Base-by-base conservation (phyloP, 2,329 filamentous ascomycete species). In the Arthrobotrys pseudoclavata region DNA sequence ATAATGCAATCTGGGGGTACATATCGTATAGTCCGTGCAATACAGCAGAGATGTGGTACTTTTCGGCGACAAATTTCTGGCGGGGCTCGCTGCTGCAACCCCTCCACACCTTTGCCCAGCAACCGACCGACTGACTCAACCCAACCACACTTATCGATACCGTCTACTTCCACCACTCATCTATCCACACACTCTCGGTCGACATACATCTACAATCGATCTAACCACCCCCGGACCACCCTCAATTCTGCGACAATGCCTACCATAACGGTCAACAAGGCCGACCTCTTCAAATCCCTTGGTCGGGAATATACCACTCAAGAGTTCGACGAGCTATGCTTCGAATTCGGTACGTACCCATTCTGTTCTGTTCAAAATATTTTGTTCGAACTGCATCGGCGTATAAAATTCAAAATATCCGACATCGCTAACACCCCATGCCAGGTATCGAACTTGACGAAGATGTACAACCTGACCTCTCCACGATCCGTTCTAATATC, bases 221-320 rank as follows among this genome's bases (percentile, higher is more conserved):
- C 42, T n/a, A 45, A 50, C 20, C 47, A 24, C 47, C 18, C n/a
- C 20, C 20, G 3, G 3, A 53, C 48, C 22, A 9, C 60, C 37
- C 15, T 15, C 22, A 31, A 34, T 82, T 61, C 74, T 82, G 81
- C 83, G 85, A 89, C 84, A 79, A 97, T 97, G 96, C 96, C 96
- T 86, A 99, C 96, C 84, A 97, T 99, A 82, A 88, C 91, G 82
- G 94, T 98, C 82, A 92, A 98, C 87, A 99, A 98, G 87, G 94
- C 94, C 83, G 93, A 91, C 83, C 92, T 99, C 83, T 98, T 92
- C 88, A 91, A 96, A 86, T 94, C 92, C 84, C 89, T 99, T 76
- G 95, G 94, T 83, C 91, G 91, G 85, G 91, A 96, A 89, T 97
- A 88, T 85, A 97, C 95, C 69, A 96, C 93, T 80, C 90, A 97